Evolutionary conservation across 495 filamentous ascomycete genomes (phyloP), one percentile per base, ranked within the genome.

Genomic region (Penicillium cataractarum): DNA sequence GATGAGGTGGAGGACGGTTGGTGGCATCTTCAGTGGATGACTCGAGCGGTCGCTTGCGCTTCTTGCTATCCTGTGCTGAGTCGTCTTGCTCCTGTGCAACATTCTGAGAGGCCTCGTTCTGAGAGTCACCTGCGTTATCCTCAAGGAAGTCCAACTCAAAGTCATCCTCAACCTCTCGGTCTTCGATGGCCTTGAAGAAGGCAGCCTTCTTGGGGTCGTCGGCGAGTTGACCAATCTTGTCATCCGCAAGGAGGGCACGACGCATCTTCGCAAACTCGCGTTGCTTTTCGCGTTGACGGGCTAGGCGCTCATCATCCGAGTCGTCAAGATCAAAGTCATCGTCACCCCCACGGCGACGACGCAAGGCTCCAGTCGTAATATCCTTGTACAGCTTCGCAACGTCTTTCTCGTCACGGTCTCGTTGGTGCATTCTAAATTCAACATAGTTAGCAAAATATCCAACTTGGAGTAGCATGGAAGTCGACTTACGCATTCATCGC

Each of bases 191-290:
- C 58, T 84, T 84, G 61, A 98, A 85, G 80, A 99, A 99, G 0
- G 95, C 95, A 15, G 86, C 80, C 67, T 92, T 92, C 73, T 93
- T 93, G 13, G 92, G 93, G 69, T 97, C 93, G 65, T 92, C 86
- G 29, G 94, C 92, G 57, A 99, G 89, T 70, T 92, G 92, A 63
- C 88, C 91, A 61, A 98, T 83, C 49, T 93, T 92, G 73, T 93
- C 93, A 67, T 99, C 93, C n/a, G 89, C 85, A 19, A 97, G 82
- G 9, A 99, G 81, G 17, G 92, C 90, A 69, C 90, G 92, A 51
- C 92, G 89, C 91, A 97, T 96, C 75, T 90, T 91, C 24, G 92
- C 90, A 74, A 96, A 94, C 66, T 98, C 90, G 58, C 87, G 80
- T 48, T 94, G 87, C 76, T 96, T 97, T 77, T 88, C 84, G 7